These are phyloP conservation scores for Trypanosoma rangeli DNA, from an alignment of 208 protist species.

Conservation along the genomic window DNA sequence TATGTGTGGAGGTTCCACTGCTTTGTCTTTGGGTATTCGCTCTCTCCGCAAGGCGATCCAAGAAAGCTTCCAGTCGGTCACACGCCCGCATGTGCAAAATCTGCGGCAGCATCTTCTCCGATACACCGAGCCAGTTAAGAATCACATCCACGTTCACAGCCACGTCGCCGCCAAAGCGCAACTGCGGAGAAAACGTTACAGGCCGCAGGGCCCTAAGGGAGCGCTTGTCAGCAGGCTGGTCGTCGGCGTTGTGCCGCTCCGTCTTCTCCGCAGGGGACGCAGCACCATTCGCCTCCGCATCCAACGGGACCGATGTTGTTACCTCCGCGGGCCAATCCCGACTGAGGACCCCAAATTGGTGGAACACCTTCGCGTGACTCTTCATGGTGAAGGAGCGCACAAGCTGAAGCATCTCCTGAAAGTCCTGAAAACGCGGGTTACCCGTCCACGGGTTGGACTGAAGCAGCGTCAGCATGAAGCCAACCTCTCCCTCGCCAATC, in stretches of 20 bases:
- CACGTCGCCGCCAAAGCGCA: constrained; percentile 87
- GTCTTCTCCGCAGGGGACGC: not conserved
- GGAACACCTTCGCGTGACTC: constrained; percentile 67
- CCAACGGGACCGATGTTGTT: not conserved
- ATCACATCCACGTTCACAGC: constrained; percentile 90
- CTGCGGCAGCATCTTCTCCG: constrained; percentile 84
- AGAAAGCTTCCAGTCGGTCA: constrained; percentile 57
- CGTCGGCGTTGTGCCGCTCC: not conserved
- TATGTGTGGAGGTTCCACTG: not conserved
- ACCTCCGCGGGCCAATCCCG: constrained; percentile 4
- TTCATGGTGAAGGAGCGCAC: constrained; percentile 82
- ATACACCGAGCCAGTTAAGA: constrained; percentile 86
- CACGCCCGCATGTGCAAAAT: constrained; percentile 65
- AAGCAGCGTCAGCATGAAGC: constrained; percentile 66
- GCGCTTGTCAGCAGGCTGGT: constrained; percentile 30
- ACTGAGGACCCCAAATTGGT: constrained; percentile 57
- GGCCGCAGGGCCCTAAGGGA: constrained; percentile 51
- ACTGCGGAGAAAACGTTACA: constrained; percentile 81
- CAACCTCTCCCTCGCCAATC: constrained; percentile 54
- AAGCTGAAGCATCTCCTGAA: constrained; percentile 80
- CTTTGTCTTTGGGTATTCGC: not conserved
- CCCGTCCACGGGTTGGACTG: constrained; percentile 89
- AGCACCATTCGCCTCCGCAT: not conserved
- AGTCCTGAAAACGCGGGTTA: constrained; percentile 85
- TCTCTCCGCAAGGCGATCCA: constrained; percentile 30